Percentiles rank a stretch among this genome's conserved stretches.
These are phyloP conservation scores for Tuctoria greenei DNA, from an alignment of 176 grass and related monocot genomes.

Conservation along the genomic window DNA sequence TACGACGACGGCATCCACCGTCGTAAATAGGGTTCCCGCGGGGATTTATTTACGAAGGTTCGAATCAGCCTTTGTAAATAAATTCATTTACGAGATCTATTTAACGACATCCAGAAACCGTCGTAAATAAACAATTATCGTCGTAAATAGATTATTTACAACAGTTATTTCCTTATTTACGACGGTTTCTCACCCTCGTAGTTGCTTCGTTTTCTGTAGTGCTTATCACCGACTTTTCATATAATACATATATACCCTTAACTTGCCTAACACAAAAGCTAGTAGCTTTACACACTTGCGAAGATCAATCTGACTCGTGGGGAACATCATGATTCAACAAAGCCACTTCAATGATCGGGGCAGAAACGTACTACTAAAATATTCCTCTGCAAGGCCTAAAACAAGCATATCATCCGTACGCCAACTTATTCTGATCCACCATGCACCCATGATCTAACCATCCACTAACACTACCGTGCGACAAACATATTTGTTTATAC, in stretches of 20 bases:
- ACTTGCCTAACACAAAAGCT: constrained; percentile 12
- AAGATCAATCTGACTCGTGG: constrained; percentile 7
- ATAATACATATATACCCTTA: constrained; percentile 10
- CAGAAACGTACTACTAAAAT: no score
- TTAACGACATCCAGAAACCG: no score
- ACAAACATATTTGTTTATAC: constrained; percentile 13
- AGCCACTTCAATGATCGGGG: constrained; percentile 23
- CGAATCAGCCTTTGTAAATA: no score
- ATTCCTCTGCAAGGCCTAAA: constrained; percentile 21
- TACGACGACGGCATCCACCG: no score
- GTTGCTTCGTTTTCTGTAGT: no score
- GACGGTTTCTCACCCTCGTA: no score
- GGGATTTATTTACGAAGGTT: no score
- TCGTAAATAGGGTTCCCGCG: no score
- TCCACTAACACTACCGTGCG: constrained; percentile 10
- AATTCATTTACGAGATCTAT: no score
- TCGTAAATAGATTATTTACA: no score
- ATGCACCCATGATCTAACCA: constrained; percentile 25
- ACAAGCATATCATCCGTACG: constrained; percentile 16
- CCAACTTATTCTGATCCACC: constrained; percentile 13
- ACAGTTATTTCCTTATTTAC: no score
- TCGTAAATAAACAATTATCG: no score
- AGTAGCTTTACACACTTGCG: constrained; percentile 27
- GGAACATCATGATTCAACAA: constrained; percentile 31
- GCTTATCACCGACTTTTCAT: neutral